Percentiles rank a stretch among this genome's conserved stretches.
Conservation (phyloP, 1,139 yeast genomes). For the Ogataea hybrid region DNA sequence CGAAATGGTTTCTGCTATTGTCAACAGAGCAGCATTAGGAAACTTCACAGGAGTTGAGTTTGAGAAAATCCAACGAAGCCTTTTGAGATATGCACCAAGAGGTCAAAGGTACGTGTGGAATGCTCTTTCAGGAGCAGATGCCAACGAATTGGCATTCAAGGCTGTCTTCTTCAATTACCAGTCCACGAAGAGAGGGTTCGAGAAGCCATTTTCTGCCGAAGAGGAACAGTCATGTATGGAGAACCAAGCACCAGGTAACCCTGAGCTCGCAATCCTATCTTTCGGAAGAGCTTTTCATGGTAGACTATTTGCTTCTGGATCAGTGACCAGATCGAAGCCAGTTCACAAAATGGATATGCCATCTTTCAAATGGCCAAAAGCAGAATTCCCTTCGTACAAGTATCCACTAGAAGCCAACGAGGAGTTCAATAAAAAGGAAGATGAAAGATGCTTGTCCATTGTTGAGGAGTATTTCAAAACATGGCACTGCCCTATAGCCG, state of each 20-base stretch:
- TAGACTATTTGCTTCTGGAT: conserved; percentile 74
- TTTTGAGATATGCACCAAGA: conserved; percentile 66
- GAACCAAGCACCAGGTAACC: conserved; percentile 71
- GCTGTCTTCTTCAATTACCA: conserved; percentile 81
- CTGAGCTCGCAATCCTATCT: conserved; percentile 70
- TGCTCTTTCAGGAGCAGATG: conserved; percentile 80
- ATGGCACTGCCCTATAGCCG: conserved; percentile 71
- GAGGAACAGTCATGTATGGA: conserved; percentile 64
- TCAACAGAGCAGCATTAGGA: conserved; percentile 77
- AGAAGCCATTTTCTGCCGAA: conserved; percentile 50
- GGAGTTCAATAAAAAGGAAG: conserved; percentile 60
- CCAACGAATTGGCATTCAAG: conserved; percentile 81
- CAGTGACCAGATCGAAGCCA: conserved; percentile 79
- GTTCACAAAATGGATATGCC: conserved; percentile 84
- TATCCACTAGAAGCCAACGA: conserved; percentile 64
- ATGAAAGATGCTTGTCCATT: conserved; percentile 58
- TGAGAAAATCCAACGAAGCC: conserved; percentile 52
- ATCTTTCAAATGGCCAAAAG: conserved; percentile 84
- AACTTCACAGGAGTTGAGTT: conserved; percentile 69
- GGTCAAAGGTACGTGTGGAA: conserved; percentile 71
- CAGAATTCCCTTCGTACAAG: conserved; percentile 71
- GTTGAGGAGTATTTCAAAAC: conserved; percentile 55
- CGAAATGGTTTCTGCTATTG: conserved; percentile 63
- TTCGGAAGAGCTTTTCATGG: conserved; percentile 82
- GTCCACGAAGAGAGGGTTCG: conserved; percentile 54